Percentiles rank a stretch among this genome's conserved stretches.
These are phyloP conservation scores for Pouteria campechiana DNA, from an alignment of 179 eudicot genomes.

Conservation along the genomic window DNA sequence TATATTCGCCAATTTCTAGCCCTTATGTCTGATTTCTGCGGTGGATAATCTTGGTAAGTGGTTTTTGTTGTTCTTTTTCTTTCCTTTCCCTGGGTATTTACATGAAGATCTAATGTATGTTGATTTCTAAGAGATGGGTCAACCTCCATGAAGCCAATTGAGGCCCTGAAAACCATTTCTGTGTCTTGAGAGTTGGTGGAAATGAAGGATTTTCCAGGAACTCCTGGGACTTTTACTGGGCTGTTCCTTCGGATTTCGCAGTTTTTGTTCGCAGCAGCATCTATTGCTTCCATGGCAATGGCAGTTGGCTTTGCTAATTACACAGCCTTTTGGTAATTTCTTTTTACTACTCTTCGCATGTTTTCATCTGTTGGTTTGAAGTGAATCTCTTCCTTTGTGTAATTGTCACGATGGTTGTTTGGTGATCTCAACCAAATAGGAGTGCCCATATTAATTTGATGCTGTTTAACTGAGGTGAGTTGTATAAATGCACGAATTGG, in stretches of 20 bases:
- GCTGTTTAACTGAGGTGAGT: too few species aligned
- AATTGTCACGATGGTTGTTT: neutral
- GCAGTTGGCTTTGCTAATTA: constrained; percentile 41
- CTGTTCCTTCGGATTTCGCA: constrained; percentile 45
- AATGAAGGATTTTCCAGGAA: constrained; percentile 73
- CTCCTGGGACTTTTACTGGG: constrained; percentile 61
- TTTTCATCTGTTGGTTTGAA: neutral
- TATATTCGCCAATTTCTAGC: too few species aligned
- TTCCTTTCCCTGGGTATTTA: too few species aligned
- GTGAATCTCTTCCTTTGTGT: neutral
- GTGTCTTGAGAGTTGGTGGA: constrained; percentile 8
- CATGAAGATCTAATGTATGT: too few species aligned
- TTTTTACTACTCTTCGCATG: neutral
- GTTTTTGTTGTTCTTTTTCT: too few species aligned
- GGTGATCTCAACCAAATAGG: neutral
- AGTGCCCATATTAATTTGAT: too few species aligned
- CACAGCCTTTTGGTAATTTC: constrained; percentile 65
- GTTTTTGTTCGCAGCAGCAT: constrained; percentile 50
- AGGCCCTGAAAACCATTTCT: too few species aligned
- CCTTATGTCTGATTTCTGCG: too few species aligned
- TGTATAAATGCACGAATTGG: too few species aligned
- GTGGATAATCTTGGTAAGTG: too few species aligned
- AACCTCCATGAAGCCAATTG: too few species aligned
- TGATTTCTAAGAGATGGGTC: too few species aligned
- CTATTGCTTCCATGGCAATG: constrained; percentile 55